Evolutionary conservation across 768 basidiomycete species (phyloP).

Genomic region (Polyporus arcularius): DNA sequence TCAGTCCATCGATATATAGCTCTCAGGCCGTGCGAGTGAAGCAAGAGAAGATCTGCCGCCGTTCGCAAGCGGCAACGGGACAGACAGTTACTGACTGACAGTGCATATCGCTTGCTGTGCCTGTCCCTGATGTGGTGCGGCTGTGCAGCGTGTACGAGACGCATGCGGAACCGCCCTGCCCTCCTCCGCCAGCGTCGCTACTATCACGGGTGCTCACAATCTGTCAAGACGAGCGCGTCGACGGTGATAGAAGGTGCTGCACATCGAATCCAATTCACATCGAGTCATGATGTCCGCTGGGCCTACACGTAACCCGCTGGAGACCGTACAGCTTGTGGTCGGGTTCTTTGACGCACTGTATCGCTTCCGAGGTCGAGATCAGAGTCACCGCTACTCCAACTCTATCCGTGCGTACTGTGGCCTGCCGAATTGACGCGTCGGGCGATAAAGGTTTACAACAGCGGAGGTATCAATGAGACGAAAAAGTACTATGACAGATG

Average conservation of each 20-base stretch:
- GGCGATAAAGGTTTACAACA: constrained; percentile 13
- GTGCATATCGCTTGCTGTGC: background rate
- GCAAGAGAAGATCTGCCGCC: no score
- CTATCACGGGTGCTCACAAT: no score
- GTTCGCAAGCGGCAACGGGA: no score
- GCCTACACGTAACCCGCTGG: background rate
- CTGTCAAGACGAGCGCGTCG: no score
- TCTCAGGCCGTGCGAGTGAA: no score
- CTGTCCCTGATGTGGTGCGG: background rate
- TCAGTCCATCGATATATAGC: no score
- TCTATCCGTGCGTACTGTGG: background rate
- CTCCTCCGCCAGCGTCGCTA: no score
- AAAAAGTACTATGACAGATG: constrained; percentile 4
- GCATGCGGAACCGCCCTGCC: no score
- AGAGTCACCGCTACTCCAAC: no score
- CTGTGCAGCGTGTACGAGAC: background rate
- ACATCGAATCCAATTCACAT: background rate
- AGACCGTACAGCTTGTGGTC: background rate
- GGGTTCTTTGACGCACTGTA: background rate
- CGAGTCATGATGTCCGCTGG: background rate
- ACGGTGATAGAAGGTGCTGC: no score
- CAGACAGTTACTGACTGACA: background rate
- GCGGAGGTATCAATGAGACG: constrained; percentile 11
- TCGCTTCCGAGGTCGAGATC: background rate
- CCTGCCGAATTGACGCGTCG: background rate